Conservation (phyloP, 192 early-diverging fungal species). For the Coemansia reversa region DNA sequence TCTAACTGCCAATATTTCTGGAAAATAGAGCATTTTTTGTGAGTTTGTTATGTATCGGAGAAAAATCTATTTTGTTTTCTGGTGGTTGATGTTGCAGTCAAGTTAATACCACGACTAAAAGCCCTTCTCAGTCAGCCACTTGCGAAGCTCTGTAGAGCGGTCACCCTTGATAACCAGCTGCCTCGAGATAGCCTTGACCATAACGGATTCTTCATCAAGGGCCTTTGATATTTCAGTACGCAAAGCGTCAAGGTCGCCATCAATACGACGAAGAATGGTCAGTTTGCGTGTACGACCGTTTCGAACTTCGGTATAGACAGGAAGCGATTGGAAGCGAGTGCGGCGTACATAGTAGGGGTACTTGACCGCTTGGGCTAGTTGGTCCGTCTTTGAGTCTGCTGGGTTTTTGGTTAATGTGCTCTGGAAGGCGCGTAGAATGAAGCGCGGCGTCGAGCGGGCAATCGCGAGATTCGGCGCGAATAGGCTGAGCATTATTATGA, state of each 20-base stretch:
- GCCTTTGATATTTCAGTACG: conserved; percentile 22
- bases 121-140: conserved; percentile 59
- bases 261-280: conserved; percentile 69
- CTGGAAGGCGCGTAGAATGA: conserved; percentile 20
- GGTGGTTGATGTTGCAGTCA: background rate
- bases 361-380: background rate
- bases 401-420: conserved; percentile 27
- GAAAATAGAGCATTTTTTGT: conserved; percentile 1
- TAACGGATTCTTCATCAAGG: conserved; percentile 25
- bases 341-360: conserved; percentile 66
- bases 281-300: conserved; percentile 65
- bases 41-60: background rate
- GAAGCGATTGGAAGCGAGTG: conserved; percentile 61
- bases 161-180: conserved; percentile 62
- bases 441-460: background rate
- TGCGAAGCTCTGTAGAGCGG: conserved; percentile 47
- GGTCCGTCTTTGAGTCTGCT: background rate
- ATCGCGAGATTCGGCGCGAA: background rate
- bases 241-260: conserved; percentile 63
- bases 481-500: background rate
- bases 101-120: conserved; percentile 34
- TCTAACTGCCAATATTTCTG: no score
- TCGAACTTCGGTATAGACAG: conserved; percentile 68
- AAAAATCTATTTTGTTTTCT: conserved; percentile 1
- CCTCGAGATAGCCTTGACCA: conserved; percentile 47